Percentiles rank a stretch among this genome's conserved stretches.
These are phyloP conservation scores for Candida pseudofarinosa DNA, from an alignment of 805 yeast genomes.

Conservation along the genomic window DNA sequence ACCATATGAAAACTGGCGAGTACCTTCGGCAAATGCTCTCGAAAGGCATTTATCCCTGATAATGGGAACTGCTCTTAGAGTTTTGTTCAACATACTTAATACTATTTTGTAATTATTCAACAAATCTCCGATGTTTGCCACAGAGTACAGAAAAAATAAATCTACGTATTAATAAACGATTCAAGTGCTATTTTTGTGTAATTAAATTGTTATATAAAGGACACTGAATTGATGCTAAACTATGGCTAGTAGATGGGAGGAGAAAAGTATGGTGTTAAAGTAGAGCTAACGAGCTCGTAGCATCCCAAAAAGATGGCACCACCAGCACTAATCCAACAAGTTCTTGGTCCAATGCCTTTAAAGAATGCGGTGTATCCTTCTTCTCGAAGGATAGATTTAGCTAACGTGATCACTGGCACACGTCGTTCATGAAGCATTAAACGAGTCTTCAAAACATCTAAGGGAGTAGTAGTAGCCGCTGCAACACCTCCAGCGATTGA, in stretches of 20 bases:
- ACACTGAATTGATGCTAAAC: not conserved
- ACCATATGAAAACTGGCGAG: slow-evolving; percentile 8
- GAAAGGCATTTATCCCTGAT: slow-evolving; percentile 2
- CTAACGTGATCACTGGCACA: slow-evolving; percentile 44
- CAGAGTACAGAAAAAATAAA: not conserved
- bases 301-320: slow-evolving; percentile 97
- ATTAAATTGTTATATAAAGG: not conserved
- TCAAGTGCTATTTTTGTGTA: not conserved
- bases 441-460: slow-evolving; percentile 77
- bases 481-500: slow-evolving; percentile 80
- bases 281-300: slow-evolving; percentile 65
- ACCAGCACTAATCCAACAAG: slow-evolving; percentile 97
- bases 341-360: slow-evolving; percentile 90
- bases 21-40: slow-evolving; percentile 3
- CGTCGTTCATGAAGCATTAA: slow-evolving; percentile 68
- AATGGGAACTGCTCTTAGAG: slow-evolving; percentile 5
- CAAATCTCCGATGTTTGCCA: not conserved
- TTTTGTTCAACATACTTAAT: slow-evolving; percentile 1
- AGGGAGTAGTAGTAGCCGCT: slow-evolving; percentile 77
- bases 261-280: slow-evolving; percentile 14
- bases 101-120: not conserved
- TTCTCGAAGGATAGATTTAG: slow-evolving; percentile 51
- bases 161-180: not conserved
- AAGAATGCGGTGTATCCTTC: slow-evolving; percentile 75
- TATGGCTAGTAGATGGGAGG: not conserved